These are phyloP conservation scores for Talaromyces verruculosus DNA, from an alignment of 2,329 filamentous ascomycete genomes.

Conservation along the genomic window DNA sequence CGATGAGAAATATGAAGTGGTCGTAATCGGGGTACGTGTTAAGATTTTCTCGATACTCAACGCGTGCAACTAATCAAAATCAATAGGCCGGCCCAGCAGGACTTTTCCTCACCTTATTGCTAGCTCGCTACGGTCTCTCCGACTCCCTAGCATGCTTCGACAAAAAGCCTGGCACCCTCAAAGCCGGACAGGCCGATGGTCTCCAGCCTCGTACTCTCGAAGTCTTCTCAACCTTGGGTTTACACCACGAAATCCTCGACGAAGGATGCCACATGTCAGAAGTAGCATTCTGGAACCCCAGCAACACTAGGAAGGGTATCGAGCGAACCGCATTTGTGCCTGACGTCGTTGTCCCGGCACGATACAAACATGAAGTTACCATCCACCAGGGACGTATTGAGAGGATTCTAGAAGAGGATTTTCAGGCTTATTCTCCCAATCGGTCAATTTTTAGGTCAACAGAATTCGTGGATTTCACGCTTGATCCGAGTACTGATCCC, in stretches of 20 bases:
- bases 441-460: constrained; percentile 64
- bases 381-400: constrained; percentile 72
- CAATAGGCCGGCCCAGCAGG: constrained; percentile 45
- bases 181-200: constrained; percentile 47
- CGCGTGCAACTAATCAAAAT: constrained; percentile 13
- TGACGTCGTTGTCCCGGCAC: constrained; percentile 62
- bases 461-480: constrained; percentile 46
- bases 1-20: constrained; percentile 44
- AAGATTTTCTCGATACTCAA: neutral
- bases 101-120: constrained; percentile 43
- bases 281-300: constrained; percentile 68
- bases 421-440: constrained; percentile 66
- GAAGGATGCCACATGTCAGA: constrained; percentile 53
- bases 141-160: constrained; percentile 48
- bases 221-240: constrained; percentile 44
- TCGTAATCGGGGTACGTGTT: constrained; percentile 39
- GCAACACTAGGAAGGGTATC: constrained; percentile 55
- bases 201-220: constrained; percentile 47
- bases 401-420: constrained; percentile 65
- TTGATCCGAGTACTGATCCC: constrained; percentile 48
- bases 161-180: constrained; percentile 39
- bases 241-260: constrained; percentile 41
- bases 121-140: constrained; percentile 46
- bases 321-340: constrained; percentile 57
- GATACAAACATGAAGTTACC: constrained; percentile 69